Evolutionary conservation across 805 yeast genomes (phyloP), one percentile per base, ranked within the genome.

Genomic region (Candida montana): DNA sequence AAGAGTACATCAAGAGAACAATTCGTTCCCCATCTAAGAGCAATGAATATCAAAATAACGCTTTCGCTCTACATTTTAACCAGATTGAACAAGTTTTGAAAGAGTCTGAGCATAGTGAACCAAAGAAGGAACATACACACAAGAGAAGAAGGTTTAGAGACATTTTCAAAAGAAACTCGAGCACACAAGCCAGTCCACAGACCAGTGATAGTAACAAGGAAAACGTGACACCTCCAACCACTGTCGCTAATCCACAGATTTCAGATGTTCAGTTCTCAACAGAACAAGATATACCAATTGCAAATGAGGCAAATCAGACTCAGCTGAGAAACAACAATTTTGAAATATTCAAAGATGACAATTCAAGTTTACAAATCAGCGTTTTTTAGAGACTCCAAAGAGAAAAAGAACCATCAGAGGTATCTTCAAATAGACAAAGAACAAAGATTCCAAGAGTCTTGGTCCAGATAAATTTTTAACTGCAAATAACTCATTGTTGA

Each of bases 351-450:
- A 28, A 39, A 17, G 37, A 37, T 20, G 44, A 33, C 7, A 23
- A 35, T 15, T 41, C 39, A n/a, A 45, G 48, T 35, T 23, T 45
- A n/a, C 47, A 44, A 19, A 23, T 28, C 13, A 45, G 48, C 29
- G 29, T 19, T 2, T 27, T 32, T 19, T 12, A 24, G 13, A 40
- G 38, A 33, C 19, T 16, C 36, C 38, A 2, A 31, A 20, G 15
- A 41, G 40, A 18, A 29, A 13, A 17, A 41, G 23, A 19, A 30
- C 45, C 13, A 15, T 45, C 13, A 37, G 31, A 24, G 30, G 31
- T 3, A 13, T 31, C 11, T 35, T 45, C 16, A 37, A 39, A 24
- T 31, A 26, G 13, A 3, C 20, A 7, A 28, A 28, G 19, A 17
- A 27, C 21, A 9, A 16, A 10, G 13, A 20, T 7, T 21, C 24